Base-by-base conservation (phyloP, 83 land plant species). In the Diphasiastrum complanatum region DNA sequence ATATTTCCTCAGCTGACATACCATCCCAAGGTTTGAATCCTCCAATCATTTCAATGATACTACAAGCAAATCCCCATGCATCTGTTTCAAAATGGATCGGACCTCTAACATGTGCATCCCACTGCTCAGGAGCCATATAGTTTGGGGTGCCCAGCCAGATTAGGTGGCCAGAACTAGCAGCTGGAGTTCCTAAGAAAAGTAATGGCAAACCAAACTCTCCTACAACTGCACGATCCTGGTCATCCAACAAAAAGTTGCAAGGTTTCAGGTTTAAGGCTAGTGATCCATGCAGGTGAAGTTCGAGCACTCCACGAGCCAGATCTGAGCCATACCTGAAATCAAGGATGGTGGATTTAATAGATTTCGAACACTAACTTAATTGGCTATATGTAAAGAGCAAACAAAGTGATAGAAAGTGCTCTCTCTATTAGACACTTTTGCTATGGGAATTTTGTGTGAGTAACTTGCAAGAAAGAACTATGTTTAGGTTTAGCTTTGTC, bases 121-220 rank as follows among this genome's bases (percentile, higher is more conserved):
- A 95, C 43, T 95, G 99, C 70, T 95, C 99, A 46, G 99, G 99
- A 51, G 99, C 97, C 99, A 95, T 95, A 64, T 84, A 95, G 57
- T 86, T 89, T 45, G 99, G 93, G 22, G 97, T 83, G 24, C 99
- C 99, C 76, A 89, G 68, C 69, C 85, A 79, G 3, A 69, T 55
- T 45, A 63, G 52, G 45, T 65, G 56, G 61, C 84, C 86, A 33
- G 82, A 38, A 37, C 52, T 77, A 38, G 87, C 66, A 45, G 73
- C 61, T 11, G 76, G 64, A 38, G 71, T 62, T 33, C 80, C 81
- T 57, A 73, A 72, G 20, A 90, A 74, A 16, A 89, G 65, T 66
- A 62, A 68, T 36, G 96, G 92, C 30, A 95, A 76, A 10, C 99
- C 97, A 47, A 82, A 50, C 41, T 89, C 99, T 45, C 99, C 99